Conservation (phyloP, 1,139 yeast genomes). For the Candida neerlandica region DNA sequence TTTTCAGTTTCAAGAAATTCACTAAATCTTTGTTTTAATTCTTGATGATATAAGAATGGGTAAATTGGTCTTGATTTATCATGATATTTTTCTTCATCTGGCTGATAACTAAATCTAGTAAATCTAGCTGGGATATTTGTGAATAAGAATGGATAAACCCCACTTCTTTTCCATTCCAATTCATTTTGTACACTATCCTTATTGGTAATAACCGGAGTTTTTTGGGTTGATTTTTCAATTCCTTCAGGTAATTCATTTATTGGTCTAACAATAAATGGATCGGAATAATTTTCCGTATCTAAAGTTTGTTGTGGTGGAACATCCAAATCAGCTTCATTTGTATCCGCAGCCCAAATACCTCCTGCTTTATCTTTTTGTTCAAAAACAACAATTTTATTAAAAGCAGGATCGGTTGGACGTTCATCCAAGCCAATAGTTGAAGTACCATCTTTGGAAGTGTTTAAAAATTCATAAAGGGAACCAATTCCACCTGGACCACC, state of each 20-base stretch:
- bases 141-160: constrained; percentile 45
- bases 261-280: constrained; percentile 31
- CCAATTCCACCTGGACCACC: constrained; percentile 45
- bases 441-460: constrained; percentile 33
- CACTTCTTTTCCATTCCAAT: constrained; percentile 43
- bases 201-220: constrained; percentile 20
- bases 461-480: constrained; percentile 36
- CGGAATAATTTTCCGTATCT: constrained; percentile 29
- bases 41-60: constrained; percentile 45
- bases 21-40: constrained; percentile 33
- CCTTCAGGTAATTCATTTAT: constrained; percentile 20
- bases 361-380: constrained; percentile 37
- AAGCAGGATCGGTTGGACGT: constrained; percentile 21
- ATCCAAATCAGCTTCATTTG: constrained; percentile 25
- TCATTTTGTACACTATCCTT: constrained; percentile 19
- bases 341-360: constrained; percentile 33
- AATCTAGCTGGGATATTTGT: constrained; percentile 50
- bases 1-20: constrained; percentile 31
- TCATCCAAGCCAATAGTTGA: constrained; percentile 29
- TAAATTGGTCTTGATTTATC: constrained; percentile 30
- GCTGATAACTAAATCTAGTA: constrained; percentile 44
- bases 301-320: constrained; percentile 33
- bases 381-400: constrained; percentile 33
- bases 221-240: constrained; percentile 17
- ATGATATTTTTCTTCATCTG: constrained; percentile 28